phyloP scores from a whole-genome alignment of 768 basidiomycete species.

The Lanmaoa rubissima region DNA sequence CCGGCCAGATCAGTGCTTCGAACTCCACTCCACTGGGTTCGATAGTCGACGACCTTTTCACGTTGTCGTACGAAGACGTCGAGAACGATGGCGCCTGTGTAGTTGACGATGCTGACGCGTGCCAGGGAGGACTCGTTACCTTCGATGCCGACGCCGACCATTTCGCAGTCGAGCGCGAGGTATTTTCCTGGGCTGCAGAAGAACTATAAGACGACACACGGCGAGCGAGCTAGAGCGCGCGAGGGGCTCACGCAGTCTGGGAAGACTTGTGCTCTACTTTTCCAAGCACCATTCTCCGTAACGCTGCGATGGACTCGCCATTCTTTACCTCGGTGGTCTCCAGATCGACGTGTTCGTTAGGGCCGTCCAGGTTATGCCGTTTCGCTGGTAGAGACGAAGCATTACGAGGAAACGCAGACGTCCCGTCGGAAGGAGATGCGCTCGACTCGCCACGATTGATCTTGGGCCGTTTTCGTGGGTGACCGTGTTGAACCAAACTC shows the following conservation, averaged over 20 bases:
- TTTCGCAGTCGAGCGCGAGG: slow-evolving; percentile 82
- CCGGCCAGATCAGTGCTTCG: slow-evolving; percentile 68
- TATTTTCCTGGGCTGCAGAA: slow-evolving; percentile 63
- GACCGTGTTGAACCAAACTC: slow-evolving; percentile 10
- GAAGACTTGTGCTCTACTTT: slow-evolving; percentile 37
- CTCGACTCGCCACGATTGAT: slow-evolving; percentile 6
- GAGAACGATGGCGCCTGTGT: slow-evolving; percentile 71
- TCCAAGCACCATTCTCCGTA: slow-evolving; percentile 57
- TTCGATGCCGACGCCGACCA: slow-evolving; percentile 17
- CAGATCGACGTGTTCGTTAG: slow-evolving; percentile 16
- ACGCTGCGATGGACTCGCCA: slow-evolving; percentile 44
- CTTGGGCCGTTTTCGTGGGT: slow-evolving; percentile 20
- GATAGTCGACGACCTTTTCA: slow-evolving; percentile 88
- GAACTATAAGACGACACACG: slow-evolving; percentile 5
- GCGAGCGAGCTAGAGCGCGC: not conserved
- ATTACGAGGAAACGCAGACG: slow-evolving; percentile 1
- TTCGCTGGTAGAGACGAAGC: slow-evolving; percentile 2
- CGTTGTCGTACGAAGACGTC: slow-evolving; percentile 86
- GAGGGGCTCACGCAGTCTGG: slow-evolving; percentile 45
- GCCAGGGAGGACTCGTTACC: slow-evolving; percentile 15
- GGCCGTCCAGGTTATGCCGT: not conserved
- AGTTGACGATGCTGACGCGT: slow-evolving; percentile 65
- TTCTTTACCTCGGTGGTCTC: slow-evolving; percentile 36
- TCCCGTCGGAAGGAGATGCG: not conserved
- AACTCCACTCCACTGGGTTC: slow-evolving; percentile 88